Evolutionary conservation across 2,329 filamentous ascomycete genomes (phyloP).

Genomic region (Neofusicoccum cordaticola): DNA sequence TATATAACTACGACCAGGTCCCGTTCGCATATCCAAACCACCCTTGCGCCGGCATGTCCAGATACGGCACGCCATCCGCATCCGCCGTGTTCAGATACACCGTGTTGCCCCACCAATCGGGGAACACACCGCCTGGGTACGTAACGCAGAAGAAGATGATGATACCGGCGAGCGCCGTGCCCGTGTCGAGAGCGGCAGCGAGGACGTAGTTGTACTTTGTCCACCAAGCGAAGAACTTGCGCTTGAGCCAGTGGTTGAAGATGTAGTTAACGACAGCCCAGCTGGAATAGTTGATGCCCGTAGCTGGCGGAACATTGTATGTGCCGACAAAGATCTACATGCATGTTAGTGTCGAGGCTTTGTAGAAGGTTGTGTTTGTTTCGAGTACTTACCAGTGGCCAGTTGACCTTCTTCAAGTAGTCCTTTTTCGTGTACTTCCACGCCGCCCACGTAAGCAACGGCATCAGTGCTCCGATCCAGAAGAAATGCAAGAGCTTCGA

Average conservation of each 20-base stretch:
- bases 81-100: slow-evolving; percentile 36
- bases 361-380: background rate
- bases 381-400: slow-evolving; percentile 5
- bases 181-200: slow-evolving; percentile 35
- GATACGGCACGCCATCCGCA: slow-evolving; percentile 33
- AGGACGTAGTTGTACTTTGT: slow-evolving; percentile 69
- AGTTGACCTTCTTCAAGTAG: slow-evolving; percentile 1
- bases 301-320: slow-evolving; percentile 57
- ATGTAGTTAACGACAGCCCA: slow-evolving; percentile 66
- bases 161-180: slow-evolving; percentile 32
- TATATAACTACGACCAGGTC: slow-evolving; percentile 5
- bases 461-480: slow-evolving; percentile 62
- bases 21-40: slow-evolving; percentile 26
- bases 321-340: slow-evolving; percentile 24
- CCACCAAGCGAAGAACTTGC: slow-evolving; percentile 59
- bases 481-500: slow-evolving; percentile 67
- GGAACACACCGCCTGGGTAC: slow-evolving; percentile 7
- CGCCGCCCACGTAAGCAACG: slow-evolving; percentile 62
- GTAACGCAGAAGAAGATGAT: slow-evolving; percentile 29
- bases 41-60: slow-evolving; percentile 28
- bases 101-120: slow-evolving; percentile 37
- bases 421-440: slow-evolving; percentile 54
- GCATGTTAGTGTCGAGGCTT: background rate
- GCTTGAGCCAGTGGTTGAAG: slow-evolving; percentile 64
- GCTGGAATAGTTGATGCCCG: slow-evolving; percentile 66